Percentiles rank a stretch among this genome's conserved stretches.
phyloP scores from a whole-genome alignment of 805 yeast genomes.

The Zygoascus flipseniorum region DNA sequence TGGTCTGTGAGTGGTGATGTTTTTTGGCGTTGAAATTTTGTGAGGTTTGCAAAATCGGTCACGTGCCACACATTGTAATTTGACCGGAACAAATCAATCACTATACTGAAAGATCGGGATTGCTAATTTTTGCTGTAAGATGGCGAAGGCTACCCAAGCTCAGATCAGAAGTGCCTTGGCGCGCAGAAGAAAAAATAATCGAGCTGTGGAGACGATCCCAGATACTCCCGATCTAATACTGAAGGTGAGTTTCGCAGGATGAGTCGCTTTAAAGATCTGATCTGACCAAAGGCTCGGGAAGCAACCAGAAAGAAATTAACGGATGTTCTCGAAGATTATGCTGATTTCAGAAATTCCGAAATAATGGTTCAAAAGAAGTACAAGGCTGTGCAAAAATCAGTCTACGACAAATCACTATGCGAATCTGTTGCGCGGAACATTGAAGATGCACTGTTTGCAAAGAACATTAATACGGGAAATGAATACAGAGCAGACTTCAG shows the following conservation, averaged over 20 bases:
- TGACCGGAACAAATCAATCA: no score
- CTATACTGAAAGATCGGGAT: no score
- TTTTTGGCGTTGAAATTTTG: background rate
- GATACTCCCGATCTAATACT: constrained; percentile 7
- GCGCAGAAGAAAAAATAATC: background rate
- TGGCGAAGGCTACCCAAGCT: constrained; percentile 2
- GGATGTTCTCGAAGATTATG: background rate
- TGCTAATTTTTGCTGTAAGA: background rate
- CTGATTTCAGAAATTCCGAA: background rate
- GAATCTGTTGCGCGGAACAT: constrained; percentile 17
- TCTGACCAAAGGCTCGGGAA: background rate
- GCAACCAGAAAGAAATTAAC: background rate
- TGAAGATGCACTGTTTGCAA: constrained; percentile 19
- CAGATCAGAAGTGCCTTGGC: background rate
- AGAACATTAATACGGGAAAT: constrained; percentile 13
- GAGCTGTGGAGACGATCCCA: background rate
- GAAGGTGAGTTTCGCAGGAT: constrained; percentile 8
- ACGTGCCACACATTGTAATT: no score
- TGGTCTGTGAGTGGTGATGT: background rate
- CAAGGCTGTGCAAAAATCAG: background rate
- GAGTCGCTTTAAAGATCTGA: background rate
- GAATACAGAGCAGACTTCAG: constrained; percentile 25
- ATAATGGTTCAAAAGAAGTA: background rate
- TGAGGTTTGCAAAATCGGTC: no score
- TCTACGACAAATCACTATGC: background rate